phyloP scores from a whole-genome alignment of 768 basidiomycete species.

The Coprinopsis strossmayeri region DNA sequence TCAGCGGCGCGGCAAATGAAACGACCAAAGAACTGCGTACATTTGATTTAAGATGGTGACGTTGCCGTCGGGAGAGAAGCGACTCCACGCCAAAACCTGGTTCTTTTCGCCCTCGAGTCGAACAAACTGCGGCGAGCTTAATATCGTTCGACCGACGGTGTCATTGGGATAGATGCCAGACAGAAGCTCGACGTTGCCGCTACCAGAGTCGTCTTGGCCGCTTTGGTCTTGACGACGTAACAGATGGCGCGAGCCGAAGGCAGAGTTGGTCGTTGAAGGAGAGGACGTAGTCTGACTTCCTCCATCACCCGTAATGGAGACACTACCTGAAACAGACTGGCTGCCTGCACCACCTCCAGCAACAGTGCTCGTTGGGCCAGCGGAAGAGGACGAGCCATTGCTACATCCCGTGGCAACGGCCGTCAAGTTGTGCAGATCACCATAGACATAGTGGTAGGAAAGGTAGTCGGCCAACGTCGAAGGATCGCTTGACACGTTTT shows the following conservation, averaged over 20 bases:
- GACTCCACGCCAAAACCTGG: constrained; percentile 44
- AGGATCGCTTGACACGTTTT: constrained; percentile 15
- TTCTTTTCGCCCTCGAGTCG: constrained; percentile 50
- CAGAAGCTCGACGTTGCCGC: constrained; percentile 2
- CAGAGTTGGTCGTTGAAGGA: constrained; percentile 5
- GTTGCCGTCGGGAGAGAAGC: constrained; percentile 18
- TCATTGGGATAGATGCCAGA: constrained; percentile 45
- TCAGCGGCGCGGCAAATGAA: background rate
- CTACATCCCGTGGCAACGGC: too few species aligned
- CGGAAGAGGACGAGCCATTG: too few species aligned
- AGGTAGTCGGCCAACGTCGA: constrained; percentile 38
- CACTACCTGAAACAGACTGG: constrained; percentile 4
- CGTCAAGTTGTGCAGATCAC: constrained; percentile 38
- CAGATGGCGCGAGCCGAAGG: background rate
- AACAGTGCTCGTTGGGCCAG: too few species aligned
- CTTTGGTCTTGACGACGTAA: background rate
- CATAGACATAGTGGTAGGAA: constrained; percentile 51
- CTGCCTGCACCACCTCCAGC: constrained; percentile 15
- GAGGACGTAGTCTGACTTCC: too few species aligned
- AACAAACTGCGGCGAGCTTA: constrained; percentile 42
- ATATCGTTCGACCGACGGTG: constrained; percentile 60
- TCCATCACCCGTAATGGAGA: background rate
- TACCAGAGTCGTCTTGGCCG: background rate
- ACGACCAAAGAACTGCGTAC: constrained; percentile 23
- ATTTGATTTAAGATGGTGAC: constrained; percentile 41